Base-by-base conservation (phyloP, 2,329 filamentous ascomycete species). In the Myotisia sp. region DNA sequence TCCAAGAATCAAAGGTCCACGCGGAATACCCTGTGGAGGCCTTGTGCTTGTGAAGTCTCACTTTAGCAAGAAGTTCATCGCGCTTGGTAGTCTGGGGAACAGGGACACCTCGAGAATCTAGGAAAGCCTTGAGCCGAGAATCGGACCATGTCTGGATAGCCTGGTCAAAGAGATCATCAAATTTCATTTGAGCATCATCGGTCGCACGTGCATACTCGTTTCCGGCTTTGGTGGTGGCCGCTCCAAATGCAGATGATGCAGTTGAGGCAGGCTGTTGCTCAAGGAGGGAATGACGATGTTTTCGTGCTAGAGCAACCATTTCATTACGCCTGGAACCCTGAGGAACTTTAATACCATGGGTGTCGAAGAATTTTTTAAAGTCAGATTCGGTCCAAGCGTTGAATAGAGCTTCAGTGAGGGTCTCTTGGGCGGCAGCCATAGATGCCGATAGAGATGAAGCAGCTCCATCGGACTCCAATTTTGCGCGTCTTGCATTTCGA, bases 291-390 rank as follows among this genome's bases (percentile, higher is more conserved):
- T 75, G 77, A 12, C 81, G 78, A 61, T 92, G 74, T 68, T 90
- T 92, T 54, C 87, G 84, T 43, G 87, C 79, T 42, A 95, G 71
- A 34, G 87, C 85, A 34, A 92, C 67, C 17, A 95, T 71, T 58
- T 98, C 87, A 50, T 94, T 92, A 46, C 74, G 66, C 66, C 80
- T 86, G 51, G 82, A 92, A 30, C 87, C 90, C 53, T 95, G 87
- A 6, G 90, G 90, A 33, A 94, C 83, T 64, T 70, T 70, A 52
- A 98, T 79, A 38, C 75, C 74, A 48, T 95, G 90, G 68, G 86
- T 83, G 64, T 95, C 87, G 36, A 76, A 76, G 64, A 90, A 95
- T 42, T 83, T 78, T 69, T 95, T 95, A 54, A 98, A 70, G 56
- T 92, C 67, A 49, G 71, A 77, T 51, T 94, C 86, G 50, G 79